Conservation (phyloP, 306 rosid species). For the Luffa aegyptiaca region DNA sequence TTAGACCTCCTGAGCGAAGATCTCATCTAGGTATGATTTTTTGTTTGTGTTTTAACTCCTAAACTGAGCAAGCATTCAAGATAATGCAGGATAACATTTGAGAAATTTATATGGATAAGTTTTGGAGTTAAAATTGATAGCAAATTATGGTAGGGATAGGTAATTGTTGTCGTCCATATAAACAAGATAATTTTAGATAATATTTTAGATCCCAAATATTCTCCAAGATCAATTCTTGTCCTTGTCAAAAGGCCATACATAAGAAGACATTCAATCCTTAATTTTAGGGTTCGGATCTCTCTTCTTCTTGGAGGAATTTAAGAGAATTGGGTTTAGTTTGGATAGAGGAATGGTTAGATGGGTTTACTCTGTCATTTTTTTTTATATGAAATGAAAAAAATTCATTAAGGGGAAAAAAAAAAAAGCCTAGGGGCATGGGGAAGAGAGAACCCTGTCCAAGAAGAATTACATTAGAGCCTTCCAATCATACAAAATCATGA, state of each 20-base stretch:
- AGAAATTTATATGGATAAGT: neutral
- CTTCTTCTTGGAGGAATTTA: neutral
- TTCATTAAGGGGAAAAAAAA: neutral
- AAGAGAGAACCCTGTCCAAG: neutral
- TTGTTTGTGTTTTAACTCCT: neutral
- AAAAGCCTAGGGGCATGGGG: neutral
- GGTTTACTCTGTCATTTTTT: too few relatives aligned
- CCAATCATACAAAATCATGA: neutral
- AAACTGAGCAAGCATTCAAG: neutral
- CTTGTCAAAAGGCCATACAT: neutral
- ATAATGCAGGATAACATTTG: neutral
- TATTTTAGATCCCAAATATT: neutral
- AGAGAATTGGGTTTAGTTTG: neutral
- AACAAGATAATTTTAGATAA: neutral
- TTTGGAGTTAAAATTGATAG: neutral
- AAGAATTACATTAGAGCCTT: neutral
- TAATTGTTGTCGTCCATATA: neutral
- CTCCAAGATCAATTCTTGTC: neutral
- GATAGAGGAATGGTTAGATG: neutral
- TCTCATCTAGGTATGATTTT: constrained; percentile 53
- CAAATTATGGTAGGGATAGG: neutral
- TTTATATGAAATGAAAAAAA: too few relatives aligned
- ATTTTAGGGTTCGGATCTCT: neutral
- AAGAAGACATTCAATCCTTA: neutral
- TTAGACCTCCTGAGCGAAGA: constrained; percentile 56